Evolutionary conservation across 768 basidiomycete genomes (phyloP).

Genomic region (Leccinum boreale): DNA sequence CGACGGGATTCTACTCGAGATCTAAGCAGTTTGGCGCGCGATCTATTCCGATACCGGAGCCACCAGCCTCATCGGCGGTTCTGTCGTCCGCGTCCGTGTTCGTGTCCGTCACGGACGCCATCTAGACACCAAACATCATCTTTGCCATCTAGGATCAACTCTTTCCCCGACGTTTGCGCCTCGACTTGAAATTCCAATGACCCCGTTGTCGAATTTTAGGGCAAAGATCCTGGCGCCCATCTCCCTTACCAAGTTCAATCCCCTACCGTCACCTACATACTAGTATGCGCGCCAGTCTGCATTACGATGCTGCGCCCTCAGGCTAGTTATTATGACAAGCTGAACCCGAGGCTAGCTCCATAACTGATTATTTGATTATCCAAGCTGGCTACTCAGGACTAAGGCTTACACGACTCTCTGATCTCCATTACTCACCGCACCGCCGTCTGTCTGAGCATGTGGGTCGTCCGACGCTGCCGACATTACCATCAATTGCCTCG

Average conservation of each 20-base stretch:
- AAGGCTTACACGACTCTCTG: too few relatives aligned
- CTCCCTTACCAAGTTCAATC: too few relatives aligned
- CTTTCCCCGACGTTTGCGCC: background rate
- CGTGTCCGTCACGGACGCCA: background rate
- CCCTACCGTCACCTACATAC: too few relatives aligned
- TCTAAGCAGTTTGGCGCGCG: background rate
- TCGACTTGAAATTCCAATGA: background rate
- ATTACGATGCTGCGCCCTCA: too few relatives aligned
- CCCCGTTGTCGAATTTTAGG: background rate
- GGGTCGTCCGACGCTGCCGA: background rate
- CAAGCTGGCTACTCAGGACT: too few relatives aligned
- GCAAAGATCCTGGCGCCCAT: too few relatives aligned
- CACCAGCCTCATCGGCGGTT: background rate
- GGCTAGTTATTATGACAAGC: too few relatives aligned
- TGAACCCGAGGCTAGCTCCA: too few relatives aligned
- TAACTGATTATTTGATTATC: too few relatives aligned
- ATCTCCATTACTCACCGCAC: background rate
- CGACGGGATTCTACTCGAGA: background rate
- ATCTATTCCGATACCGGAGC: background rate
- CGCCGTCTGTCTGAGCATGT: background rate
- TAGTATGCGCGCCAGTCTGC: too few relatives aligned
- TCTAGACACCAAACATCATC: background rate
- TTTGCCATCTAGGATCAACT: background rate
- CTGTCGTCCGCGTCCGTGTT: background rate
- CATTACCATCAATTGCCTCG: background rate